Base-by-base conservation (phyloP, 805 yeast species). In the Nakazawaea laoshanensis region DNA sequence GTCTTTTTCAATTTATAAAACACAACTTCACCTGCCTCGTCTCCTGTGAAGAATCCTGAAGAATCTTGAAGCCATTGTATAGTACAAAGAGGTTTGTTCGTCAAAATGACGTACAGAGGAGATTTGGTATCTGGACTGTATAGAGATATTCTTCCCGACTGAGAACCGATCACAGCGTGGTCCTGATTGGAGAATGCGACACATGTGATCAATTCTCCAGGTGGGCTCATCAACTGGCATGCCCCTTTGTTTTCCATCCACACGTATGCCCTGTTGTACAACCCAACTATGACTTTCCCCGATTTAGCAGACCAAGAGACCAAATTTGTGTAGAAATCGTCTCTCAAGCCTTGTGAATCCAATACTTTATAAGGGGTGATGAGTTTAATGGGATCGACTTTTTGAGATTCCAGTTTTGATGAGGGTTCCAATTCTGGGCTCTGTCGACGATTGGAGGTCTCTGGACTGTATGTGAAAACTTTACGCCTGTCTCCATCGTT, bases 321-420 rank as follows among this genome's bases (percentile, higher is more conserved):
- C 35, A 82, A 58, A 47, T 82, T 82, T 1, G 84, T 67, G 52
- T 85, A 86, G 47, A 77, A 85, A 49, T 86, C 94, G 50, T 83
- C 78, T 39, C 79, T 58, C 33, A 85, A 52, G 2, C 74, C 74
- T 0, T 87, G 87, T 0, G 92, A 88, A 47, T 73, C 79, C 13
- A 77, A 51, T 0, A 74, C 74, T 39, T 69, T 61, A 41, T 53
- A 70, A 0, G 78, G 71, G 13, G 55, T 10, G 7, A 27, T 10
- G 9, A 15, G 13, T 22, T 29, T 21, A n/a, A n/a, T n/a, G 11
- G 23, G 22, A 19, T 18, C 26, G 7, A 14, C 15, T 6, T 25
- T 23, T n/a, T n/a, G n/a, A n/a, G n/a, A n/a, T n/a, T n/a, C n/a
- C n/a, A n/a, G n/a, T n/a, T n/a, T n/a, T n/a, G n/a, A n/a, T n/a